Percentiles rank a stretch among this genome's conserved stretches.
Evolutionary conservation across 2,329 filamentous ascomycete species (phyloP).

Genomic region (Beauveria sp.): DNA sequence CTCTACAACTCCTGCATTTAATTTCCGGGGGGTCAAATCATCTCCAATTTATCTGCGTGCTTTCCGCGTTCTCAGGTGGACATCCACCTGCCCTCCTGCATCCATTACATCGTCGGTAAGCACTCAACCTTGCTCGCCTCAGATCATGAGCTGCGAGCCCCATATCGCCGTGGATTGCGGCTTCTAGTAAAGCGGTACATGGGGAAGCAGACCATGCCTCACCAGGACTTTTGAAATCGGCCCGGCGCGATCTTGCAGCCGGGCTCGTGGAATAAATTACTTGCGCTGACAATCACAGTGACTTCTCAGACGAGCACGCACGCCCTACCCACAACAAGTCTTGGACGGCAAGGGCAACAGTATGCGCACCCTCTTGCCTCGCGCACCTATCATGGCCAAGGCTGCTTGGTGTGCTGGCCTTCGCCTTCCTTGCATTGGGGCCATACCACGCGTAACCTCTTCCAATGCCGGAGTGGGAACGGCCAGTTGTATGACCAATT

Average conservation of each 20-base stretch:
- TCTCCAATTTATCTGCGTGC: conserved; percentile 4
- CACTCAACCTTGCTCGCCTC: not conserved
- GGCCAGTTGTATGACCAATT: not conserved
- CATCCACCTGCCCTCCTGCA: not conserved
- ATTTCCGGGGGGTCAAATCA: not conserved
- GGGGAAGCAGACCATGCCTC: not conserved
- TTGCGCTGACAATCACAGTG: not conserved
- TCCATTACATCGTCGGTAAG: not conserved
- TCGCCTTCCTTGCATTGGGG: not conserved
- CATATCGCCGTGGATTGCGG: not conserved
- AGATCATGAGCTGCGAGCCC: not conserved
- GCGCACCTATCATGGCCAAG: not conserved
- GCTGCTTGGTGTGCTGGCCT: not conserved
- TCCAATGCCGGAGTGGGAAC: conserved; percentile 2
- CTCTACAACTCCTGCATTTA: not conserved
- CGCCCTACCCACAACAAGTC: not conserved
- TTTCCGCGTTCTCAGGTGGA: not conserved
- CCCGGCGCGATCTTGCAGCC: not conserved
- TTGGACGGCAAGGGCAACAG: not conserved
- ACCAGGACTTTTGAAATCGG: not conserved
- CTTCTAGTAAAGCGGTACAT: not conserved
- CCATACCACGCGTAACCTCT: not conserved
- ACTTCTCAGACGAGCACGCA: not conserved
- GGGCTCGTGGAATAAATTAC: not conserved
- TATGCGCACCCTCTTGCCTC: not conserved